These are phyloP conservation scores for Exophiala calicioides DNA, from an alignment of 2,329 filamentous ascomycete species.

Conservation along the genomic window DNA sequence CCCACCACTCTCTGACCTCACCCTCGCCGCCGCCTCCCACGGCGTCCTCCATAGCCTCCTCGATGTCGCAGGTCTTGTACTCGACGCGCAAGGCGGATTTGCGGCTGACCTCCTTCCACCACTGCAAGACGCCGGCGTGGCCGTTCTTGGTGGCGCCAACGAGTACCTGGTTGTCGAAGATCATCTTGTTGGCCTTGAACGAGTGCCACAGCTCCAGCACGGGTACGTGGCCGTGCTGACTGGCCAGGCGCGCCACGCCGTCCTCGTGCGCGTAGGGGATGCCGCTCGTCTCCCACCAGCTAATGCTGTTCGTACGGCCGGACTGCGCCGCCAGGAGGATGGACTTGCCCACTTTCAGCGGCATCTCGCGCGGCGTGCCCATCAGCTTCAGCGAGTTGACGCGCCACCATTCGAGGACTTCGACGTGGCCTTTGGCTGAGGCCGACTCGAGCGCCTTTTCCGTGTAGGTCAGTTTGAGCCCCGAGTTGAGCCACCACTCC, in stretches of 20 bases:
- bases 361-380: conserved; percentile 48
- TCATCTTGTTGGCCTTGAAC: conserved; percentile 72
- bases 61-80: conserved; percentile 93
- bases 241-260: conserved; percentile 79
- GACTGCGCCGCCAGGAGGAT: conserved; percentile 82
- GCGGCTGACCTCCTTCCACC: conserved; percentile 67
- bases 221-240: conserved; percentile 78
- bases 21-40: conserved; percentile 68
- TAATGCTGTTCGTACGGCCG: conserved; percentile 73
- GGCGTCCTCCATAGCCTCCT: conserved; percentile 89
- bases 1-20: conserved; percentile 83
- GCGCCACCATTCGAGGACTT: conserved; percentile 92
- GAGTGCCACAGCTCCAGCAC: conserved; percentile 82
- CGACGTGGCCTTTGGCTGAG: conserved; percentile 78
- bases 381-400: conserved; percentile 41
- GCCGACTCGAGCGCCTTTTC: conserved; percentile 86
- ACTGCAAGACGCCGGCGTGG: conserved; percentile 80
- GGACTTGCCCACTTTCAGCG: conserved; percentile 78
- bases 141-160: conserved; percentile 86
- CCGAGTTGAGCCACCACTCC: conserved; percentile 87
- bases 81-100: conserved; percentile 71
- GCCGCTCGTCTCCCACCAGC: conserved; percentile 84
- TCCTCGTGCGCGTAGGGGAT: conserved; percentile 80
- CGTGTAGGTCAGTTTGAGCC: conserved; percentile 78
- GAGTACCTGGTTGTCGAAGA: conserved; percentile 80